A percentile compares a stretch with the other conserved stretches of the same genome.
Evolutionary conservation across 441 rosid genomes (phyloP).

Genomic region (Populus tomentosa): DNA sequence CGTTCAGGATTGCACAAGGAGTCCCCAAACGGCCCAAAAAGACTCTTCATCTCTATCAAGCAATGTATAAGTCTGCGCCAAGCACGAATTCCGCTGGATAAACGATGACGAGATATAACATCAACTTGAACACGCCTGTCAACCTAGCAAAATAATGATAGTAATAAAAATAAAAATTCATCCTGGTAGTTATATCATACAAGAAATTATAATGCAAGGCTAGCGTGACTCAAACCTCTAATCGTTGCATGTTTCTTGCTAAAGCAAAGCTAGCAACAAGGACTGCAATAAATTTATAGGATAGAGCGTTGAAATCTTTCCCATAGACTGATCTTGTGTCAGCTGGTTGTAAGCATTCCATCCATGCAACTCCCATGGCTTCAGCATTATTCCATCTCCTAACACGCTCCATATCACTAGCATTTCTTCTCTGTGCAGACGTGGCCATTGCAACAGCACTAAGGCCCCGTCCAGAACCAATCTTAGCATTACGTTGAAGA

Average conservation of each 20-base stretch:
- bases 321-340: conserved; percentile 96
- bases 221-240: conserved; percentile 62
- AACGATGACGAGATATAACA: too few relatives aligned
- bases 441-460: conserved; percentile 99
- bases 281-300: conserved; percentile 92
- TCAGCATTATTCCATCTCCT: conserved; percentile 89
- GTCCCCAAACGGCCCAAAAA: too few relatives aligned
- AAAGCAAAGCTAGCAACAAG: conserved; percentile 99
- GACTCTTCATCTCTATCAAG: too few relatives aligned
- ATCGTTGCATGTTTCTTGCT: conserved; percentile 97
- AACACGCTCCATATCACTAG: conserved; percentile 91
- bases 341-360: conserved; percentile 97
- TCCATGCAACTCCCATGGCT: conserved; percentile 99
- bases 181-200: conserved; percentile 12
- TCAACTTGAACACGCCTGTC: too few relatives aligned
- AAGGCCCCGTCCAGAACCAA: conserved; percentile 99
- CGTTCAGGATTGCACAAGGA: too few relatives aligned
- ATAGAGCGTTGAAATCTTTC: conserved; percentile 93
- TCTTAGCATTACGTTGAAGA: conserved; percentile 96
- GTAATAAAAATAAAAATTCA: too few relatives aligned
- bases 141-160: conserved; percentile 41
- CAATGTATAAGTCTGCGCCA: too few relatives aligned
- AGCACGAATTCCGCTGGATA: too few relatives aligned
- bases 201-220: conserved; percentile 14
- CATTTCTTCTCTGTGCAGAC: conserved; percentile 91